These are phyloP conservation scores for Claviceps paspali DNA, from an alignment of 2,329 filamentous ascomycete species.

Conservation along the genomic window DNA sequence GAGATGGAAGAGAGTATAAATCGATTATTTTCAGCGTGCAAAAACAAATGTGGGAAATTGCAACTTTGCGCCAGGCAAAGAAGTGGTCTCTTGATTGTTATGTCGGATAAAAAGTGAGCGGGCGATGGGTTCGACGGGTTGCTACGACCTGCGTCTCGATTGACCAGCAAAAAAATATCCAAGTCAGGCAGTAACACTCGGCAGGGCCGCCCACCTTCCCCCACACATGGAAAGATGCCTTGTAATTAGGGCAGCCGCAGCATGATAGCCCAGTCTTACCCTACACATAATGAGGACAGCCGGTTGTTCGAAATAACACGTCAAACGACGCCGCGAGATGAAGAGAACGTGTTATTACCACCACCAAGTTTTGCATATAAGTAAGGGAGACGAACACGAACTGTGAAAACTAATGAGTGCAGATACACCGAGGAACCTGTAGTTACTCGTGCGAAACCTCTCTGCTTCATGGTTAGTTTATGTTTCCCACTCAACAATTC, in stretches of 20 bases:
- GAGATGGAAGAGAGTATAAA: constrained; percentile 9
- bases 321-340: no score
- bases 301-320: no score
- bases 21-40: constrained; percentile 15
- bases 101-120: constrained; percentile 8
- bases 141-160: constrained; percentile 8
- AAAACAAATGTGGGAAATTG: constrained; percentile 6
- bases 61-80: constrained; percentile 27
- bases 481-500: no score
- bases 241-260: background rate
- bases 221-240: background rate
- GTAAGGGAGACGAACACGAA: no score
- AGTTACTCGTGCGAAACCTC: no score
- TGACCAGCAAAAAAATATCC: background rate
- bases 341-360: no score
- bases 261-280: background rate
- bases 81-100: constrained; percentile 7
- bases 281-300: background rate
- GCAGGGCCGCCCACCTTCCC: background rate
- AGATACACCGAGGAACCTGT: no score
- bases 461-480: no score
- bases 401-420: no score
- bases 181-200: constrained; percentile 1
- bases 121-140: constrained; percentile 9
- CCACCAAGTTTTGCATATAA: no score